A percentile compares a stretch with the other conserved stretches of the same genome.
Evolutionary conservation across 2,329 filamentous ascomycete species (phyloP).

Genomic region (Curvularia lunata): DNA sequence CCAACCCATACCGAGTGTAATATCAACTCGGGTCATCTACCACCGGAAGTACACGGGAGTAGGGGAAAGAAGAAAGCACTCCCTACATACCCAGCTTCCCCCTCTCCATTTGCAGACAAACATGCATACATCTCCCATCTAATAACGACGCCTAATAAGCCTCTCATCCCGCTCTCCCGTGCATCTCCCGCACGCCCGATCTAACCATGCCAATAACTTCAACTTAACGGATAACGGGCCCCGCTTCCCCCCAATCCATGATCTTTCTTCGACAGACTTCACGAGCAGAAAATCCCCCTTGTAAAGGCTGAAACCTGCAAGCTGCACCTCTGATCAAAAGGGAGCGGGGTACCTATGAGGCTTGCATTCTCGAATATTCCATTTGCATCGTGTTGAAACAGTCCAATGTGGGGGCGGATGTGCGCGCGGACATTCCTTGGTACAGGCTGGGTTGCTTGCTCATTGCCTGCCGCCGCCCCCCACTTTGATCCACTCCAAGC

Average conservation of each 20-base stretch:
- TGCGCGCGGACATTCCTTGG: not conserved
- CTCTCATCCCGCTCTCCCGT: not conserved
- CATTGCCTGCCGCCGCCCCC: not conserved
- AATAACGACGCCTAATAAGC: not conserved
- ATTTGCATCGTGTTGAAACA: not conserved
- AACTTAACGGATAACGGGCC: not conserved
- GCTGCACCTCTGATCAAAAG: not conserved
- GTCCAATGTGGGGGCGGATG: not conserved
- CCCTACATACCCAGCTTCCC: not conserved
- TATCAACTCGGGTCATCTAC: not conserved
- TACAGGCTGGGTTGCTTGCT: not conserved
- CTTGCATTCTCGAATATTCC: not conserved
- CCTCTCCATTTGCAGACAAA: not conserved
- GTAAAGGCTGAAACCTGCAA: not conserved
- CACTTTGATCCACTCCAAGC: not conserved
- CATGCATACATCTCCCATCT: not conserved
- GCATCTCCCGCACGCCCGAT: not conserved
- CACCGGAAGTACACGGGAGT: not conserved
- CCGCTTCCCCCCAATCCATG: not conserved
- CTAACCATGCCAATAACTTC: not conserved
- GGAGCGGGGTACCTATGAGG: not conserved
- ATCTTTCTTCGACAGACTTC: not conserved
- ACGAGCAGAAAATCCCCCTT: not conserved
- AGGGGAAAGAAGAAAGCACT: not conserved
- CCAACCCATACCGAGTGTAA: not conserved